These are phyloP conservation scores for Capsicum rhomboideum DNA, from an alignment of 257 asterid species.

Conservation along the genomic window DNA sequence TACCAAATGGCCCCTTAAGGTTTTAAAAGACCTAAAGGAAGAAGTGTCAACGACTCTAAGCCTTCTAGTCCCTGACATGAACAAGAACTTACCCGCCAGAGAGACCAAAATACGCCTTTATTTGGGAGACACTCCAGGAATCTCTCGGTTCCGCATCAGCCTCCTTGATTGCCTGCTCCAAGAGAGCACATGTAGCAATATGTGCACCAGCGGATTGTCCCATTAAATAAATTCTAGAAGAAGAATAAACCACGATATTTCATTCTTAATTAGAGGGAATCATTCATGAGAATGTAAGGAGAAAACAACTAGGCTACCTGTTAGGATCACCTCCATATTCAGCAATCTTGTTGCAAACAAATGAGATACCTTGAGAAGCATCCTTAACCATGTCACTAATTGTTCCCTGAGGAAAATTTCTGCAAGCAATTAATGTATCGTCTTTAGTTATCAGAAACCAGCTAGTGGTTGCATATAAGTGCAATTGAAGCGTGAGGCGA, in stretches of 20 bases:
- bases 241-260: background rate
- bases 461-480: background rate
- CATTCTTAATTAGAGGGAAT: background rate
- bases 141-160: slow-evolving; percentile 51
- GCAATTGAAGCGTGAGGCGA: background rate
- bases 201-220: slow-evolving; percentile 99
- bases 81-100: slow-evolving; percentile 80
- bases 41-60: background rate
- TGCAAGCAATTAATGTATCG: slow-evolving; percentile 23
- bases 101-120: slow-evolving; percentile 86
- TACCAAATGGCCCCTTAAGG: too few species aligned
- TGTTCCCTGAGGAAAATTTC: slow-evolving; percentile 99
- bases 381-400: slow-evolving; percentile 88
- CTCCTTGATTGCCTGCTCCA: slow-evolving; percentile 90
- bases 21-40: background rate
- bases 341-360: slow-evolving; percentile 74
- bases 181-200: slow-evolving; percentile 81
- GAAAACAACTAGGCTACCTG: slow-evolving; percentile 30
- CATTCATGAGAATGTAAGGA: background rate
- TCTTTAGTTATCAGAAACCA: background rate
- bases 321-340: slow-evolving; percentile 98
- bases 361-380: slow-evolving; percentile 95
- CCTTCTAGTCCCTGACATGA: background rate
- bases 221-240: slow-evolving; percentile 71
- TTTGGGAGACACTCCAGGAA: slow-evolving; percentile 85